Percentiles rank a stretch among this genome's conserved stretches.
Evolutionary conservation across 768 basidiomycete genomes (phyloP).

Genomic region (Rhodotorula diobovata): DNA sequence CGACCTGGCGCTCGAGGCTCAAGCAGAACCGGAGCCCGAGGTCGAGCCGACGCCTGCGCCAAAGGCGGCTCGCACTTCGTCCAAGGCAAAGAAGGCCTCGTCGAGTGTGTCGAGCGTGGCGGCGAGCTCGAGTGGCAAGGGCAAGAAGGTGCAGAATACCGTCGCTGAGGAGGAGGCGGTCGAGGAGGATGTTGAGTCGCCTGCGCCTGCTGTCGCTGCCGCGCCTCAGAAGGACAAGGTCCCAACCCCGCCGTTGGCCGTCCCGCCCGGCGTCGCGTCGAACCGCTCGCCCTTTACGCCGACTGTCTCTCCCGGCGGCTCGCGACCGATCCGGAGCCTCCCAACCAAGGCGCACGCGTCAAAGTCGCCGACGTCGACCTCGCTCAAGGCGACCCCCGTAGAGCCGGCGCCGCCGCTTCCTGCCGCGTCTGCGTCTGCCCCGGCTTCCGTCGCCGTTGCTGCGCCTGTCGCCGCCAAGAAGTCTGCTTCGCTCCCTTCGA

Average conservation of each 20-base stretch:
- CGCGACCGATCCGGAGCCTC: conserved; percentile 9
- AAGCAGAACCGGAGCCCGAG: not conserved
- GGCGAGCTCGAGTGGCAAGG: not conserved
- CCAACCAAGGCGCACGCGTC: conserved; percentile 16
- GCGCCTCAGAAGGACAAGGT: conserved; percentile 14
- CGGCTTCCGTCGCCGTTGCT: not conserved
- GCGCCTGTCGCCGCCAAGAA: not conserved
- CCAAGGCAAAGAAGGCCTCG: conserved; percentile 4
- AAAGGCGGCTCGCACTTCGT: not conserved
- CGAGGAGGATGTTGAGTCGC: not conserved
- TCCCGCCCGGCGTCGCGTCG: not conserved
- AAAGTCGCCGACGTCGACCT: conserved; percentile 18
- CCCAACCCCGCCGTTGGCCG: not conserved
- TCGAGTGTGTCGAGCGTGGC: not conserved
- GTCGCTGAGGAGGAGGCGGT: no score
- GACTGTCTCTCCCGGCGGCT: not conserved
- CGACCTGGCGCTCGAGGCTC: conserved; percentile 21
- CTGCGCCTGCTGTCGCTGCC: not conserved
- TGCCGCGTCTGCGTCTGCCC: not conserved
- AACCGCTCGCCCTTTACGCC: not conserved
- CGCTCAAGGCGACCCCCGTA: not conserved
- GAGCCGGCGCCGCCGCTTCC: conserved; percentile 3
- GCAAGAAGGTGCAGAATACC: not conserved
- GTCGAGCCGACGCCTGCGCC: not conserved
- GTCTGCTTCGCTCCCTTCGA: no score